Base-by-base conservation (phyloP, 495 filamentous ascomycete species). In the Thermochaetoides thermophila region DNA sequence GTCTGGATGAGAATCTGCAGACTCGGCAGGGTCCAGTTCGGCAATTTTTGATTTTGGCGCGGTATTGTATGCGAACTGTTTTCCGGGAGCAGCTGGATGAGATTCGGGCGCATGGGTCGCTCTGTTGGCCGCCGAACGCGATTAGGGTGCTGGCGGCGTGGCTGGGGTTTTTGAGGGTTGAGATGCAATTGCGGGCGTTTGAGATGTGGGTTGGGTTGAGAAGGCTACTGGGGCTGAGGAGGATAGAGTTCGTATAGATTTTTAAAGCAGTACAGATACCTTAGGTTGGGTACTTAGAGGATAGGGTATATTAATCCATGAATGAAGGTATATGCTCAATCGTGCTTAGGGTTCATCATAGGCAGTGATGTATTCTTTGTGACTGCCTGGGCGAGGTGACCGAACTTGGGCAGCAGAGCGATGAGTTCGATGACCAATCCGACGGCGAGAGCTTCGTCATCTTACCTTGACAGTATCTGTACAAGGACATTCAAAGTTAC, bases 1-100 rank as follows among this genome's bases (percentile, higher is more conserved):
- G 79, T 40, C 69, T 99, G 18, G 91, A 99, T 45, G 91, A 96
- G 56, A 84, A 77, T 55, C 66, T 99, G 10, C 82, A 94, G 35
- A 96, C 89, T 13, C 68, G 78, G 8, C 77, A 84, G 45, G 91
- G 89, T 0, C 85, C 87, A 2, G 71, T 84, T 42, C 73, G 87
- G 14, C 81, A 77, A 8, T 99, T 96, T 52, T 61, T 96, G 36
- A 99, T 99, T 38, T 70, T 99, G 8, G 91, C 91, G 6, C 69
- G 80, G 22, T 99, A 96, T 57, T 93, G 87, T 45, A 78, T 82
- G 4, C 71, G 81, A 20, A 83, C 82, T 0, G 84, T 96, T 6
- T 89, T 84, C 45, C 68, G 82, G 40, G 91, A 96, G 51, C 74
- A 85, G 45, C 60, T 92, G 23, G 85, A 94, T 30, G 53, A 63